Base-by-base conservation (phyloP, 306 rosid genomes). In the Prunus campanulata region DNA sequence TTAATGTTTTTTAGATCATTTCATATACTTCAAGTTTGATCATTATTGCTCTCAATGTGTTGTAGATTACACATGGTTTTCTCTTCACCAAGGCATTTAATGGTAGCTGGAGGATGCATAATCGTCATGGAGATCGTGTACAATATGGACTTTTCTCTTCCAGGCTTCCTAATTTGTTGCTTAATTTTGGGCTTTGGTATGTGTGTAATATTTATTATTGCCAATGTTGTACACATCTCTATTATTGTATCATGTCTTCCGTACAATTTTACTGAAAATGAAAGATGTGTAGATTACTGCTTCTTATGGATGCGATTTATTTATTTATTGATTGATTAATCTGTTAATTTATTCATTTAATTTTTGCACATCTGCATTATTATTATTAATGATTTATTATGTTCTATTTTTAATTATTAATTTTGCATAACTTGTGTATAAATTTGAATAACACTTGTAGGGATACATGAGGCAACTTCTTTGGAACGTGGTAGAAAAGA, bases 51-150 rank as follows among this genome's bases (percentile, higher is more conserved):
- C 74, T 32, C 67, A 49, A 54, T 49, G 65, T 5, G 30, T 51
- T 89, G 88, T 80, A 96, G 99, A 78, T 88, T 96, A 82, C 99
- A 93, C 88, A 84, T 91, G 98, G 98, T 96, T 82, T 93, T 96
- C 84, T 93, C 98, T 74, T 92, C 99, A 30, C 98, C 99, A 46
- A 91, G 96, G 78, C 99, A 96, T 90, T 85, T 96, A 77, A 83
- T 89, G 89, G 97, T 68, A n/a, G 97, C 98, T 80, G 90, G 93
- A 76, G 97, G 91, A 70, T 88, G 97, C 90, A 91, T 90, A 81
- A 88, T 96, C 54, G 67, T 86, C 57, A 85, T 93, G 94, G 99
- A 96, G 91, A 77, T 83, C 48, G 87, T 81, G 71, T 93, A 89
- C 90, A 85, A 85, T 70, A 88, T 91, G 98, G 96, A 96, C 84